Conservation (phyloP, 2,329 filamentous ascomycete species). For the Verticillium klebahnii region DNA sequence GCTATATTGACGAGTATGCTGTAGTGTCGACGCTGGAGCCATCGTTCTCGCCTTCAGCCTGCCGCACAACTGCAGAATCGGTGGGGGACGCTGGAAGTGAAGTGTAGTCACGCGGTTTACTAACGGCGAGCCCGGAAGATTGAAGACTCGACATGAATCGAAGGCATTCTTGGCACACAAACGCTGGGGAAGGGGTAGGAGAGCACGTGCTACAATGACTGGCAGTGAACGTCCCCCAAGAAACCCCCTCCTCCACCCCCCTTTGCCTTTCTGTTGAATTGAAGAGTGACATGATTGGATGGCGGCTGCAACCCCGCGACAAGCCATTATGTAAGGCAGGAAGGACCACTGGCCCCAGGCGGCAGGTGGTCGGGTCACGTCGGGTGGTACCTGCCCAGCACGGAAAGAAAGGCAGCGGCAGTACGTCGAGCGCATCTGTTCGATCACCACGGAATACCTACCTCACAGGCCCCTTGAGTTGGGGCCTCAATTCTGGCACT, state of each 20-base stretch:
- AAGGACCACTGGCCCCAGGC: neutral
- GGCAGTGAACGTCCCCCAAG: neutral
- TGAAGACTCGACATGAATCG: neutral
- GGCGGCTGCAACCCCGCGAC: neutral
- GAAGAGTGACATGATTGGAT: neutral
- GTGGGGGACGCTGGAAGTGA: neutral
- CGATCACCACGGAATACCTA: too few relatives aligned
- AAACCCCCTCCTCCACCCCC: neutral
- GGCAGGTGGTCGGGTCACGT: neutral
- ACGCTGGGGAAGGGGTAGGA: neutral
- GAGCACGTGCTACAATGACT: neutral
- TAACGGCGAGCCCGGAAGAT: neutral
- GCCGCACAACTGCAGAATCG: neutral
- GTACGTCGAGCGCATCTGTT: too few relatives aligned
- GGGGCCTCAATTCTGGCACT: too few relatives aligned
- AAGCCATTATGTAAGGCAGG: neutral
- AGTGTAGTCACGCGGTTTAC: constrained; percentile 2
- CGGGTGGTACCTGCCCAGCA: neutral
- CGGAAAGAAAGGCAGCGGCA: neutral
- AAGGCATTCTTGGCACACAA: neutral
- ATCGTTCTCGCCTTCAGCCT: neutral
- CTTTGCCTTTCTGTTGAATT: neutral
- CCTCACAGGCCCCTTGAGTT: too few relatives aligned
- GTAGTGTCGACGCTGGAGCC: neutral
- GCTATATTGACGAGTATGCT: neutral